Evolutionary conservation across 176 grass and related monocot species (phyloP).

Genomic region (Eleusine coracana): DNA sequence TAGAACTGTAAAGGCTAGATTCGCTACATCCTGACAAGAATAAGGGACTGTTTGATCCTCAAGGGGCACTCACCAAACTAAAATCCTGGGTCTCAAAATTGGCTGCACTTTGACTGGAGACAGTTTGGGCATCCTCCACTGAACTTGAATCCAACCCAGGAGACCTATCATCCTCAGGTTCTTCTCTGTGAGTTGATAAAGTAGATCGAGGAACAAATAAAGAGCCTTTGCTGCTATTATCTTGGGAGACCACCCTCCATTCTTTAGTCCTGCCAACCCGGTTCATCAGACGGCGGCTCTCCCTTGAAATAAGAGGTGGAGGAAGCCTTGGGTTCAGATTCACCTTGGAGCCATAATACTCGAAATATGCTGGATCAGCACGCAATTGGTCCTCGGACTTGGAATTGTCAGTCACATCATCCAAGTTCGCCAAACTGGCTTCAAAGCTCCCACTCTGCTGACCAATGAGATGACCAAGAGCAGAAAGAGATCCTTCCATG

Average conservation of each 20-base stretch:
- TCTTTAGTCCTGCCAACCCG: slow-evolving; percentile 62
- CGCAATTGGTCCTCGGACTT: slow-evolving; percentile 71
- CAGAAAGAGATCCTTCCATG: slow-evolving; percentile 89
- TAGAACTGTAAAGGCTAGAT: neutral
- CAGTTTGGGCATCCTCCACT: slow-evolving; percentile 46
- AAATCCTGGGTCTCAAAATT: slow-evolving; percentile 52
- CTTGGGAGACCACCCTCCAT: slow-evolving; percentile 59
- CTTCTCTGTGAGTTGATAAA: slow-evolving; percentile 89
- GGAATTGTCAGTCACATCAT: slow-evolving; percentile 42
- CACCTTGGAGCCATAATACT: slow-evolving; percentile 89
- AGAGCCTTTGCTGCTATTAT: slow-evolving; percentile 51
- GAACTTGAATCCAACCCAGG: slow-evolving; percentile 63
- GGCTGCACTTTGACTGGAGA: slow-evolving; percentile 39
- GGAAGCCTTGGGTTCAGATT: slow-evolving; percentile 98
- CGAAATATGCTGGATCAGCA: slow-evolving; percentile 80
- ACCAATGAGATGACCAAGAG: slow-evolving; percentile 64
- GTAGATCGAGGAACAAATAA: slow-evolving; percentile 71
- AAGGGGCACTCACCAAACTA: slow-evolving; percentile 51
- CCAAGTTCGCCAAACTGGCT: slow-evolving; percentile 49
- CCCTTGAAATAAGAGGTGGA: slow-evolving; percentile 80
- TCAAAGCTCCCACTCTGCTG: slow-evolving; percentile 55
- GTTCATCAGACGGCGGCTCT: slow-evolving; percentile 74
- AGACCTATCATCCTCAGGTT: slow-evolving; percentile 89
- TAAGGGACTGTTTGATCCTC: neutral
- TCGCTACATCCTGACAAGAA: slow-evolving; percentile 8